Conservation (phyloP, 225 moss, liverwort and hornwort genomes). For the Neckera pumila region DNA sequence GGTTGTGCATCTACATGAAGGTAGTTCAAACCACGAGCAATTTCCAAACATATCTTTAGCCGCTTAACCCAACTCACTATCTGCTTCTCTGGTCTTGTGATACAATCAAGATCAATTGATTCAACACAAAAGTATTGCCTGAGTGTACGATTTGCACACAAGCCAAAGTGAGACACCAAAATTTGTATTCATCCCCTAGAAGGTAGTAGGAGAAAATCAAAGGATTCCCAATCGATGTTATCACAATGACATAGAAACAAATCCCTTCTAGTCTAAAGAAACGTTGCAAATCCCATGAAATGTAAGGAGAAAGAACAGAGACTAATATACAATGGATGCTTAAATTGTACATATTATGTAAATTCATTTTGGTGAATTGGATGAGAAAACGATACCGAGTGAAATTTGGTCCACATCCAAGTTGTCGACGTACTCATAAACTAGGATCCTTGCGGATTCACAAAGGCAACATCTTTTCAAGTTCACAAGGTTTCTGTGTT, state of each 20-base stretch:
- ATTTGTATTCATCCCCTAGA: fast-evolving
- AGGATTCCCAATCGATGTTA: fast-evolving
- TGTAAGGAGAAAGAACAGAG: fast-evolving
- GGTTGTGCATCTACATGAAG: background rate
- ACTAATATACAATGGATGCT: fast-evolving
- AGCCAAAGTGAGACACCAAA: background rate
- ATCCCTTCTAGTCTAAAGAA: fast-evolving
- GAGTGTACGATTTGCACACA: fast-evolving
- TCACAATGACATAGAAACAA: background rate
- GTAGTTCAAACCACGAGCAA: background rate
- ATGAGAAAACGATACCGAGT: too few species aligned
- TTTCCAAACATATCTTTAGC: background rate
- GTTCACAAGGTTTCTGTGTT: too few species aligned
- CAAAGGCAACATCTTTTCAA: too few species aligned
- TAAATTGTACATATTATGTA: too few species aligned
- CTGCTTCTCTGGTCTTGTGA: background rate
- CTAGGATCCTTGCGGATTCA: too few species aligned
- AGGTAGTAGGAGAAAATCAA: fast-evolving
- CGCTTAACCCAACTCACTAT: background rate
- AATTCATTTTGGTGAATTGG: too few species aligned
- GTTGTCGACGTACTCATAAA: too few species aligned
- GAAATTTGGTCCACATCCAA: too few species aligned
- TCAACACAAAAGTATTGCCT: background rate
- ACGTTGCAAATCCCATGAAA: background rate
- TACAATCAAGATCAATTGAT: background rate